Evolutionary conservation across 176 grass and related monocot species (phyloP), one percentile per base, ranked within the genome.

Genomic region (Phoenix dactylifera): DNA sequence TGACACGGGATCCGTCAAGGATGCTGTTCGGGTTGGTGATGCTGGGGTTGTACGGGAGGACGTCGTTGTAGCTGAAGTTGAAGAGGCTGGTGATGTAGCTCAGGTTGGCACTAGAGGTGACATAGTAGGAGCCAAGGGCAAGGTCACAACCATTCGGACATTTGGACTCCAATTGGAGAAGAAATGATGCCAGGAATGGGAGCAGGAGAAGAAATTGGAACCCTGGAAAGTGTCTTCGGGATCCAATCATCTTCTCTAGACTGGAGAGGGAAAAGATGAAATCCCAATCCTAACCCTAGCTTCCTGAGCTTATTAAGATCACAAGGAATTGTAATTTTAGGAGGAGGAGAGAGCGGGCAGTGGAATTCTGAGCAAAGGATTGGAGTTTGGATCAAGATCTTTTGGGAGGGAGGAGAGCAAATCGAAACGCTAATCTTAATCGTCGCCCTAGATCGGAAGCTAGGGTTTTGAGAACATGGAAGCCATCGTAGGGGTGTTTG

Each of bases 71-170:
- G 56, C 50, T 0, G 64, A 69, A 19, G 7, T 1, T 4, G 74
- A 89, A 95, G 28, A 89, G 86, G 0, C 0, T 0, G 0, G 68
- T 50, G 74, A 98, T 83, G 67, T 76, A 71, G 66, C 71, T 76
- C 5, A 88, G 5, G 72, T 78, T 97, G 62, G 73, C 28, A 14
- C 58, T 5, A 24, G 1, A 0, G 16, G 3, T 1, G 54, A 92
- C 4, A 73, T 49, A 76, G 84, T 68, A 68, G 28, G 65, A 32
- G n/a, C 65, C 65, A 15, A 68, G 52, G 18, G 65, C 64, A 16
- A 66, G 50, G 15, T 53, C 22, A 18, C 64, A 66, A 24, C 64
- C 64, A 3, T 4, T 51, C 16, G 0, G 50, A 24, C 64, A 66
- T 17, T 49, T 10, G 50, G 64, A 26, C 16, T 66, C 64, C 64